Evolutionary conservation across 2,329 filamentous ascomycete genomes (phyloP), one percentile per base, ranked within the genome.

Genomic region (Phoma herbarum): DNA sequence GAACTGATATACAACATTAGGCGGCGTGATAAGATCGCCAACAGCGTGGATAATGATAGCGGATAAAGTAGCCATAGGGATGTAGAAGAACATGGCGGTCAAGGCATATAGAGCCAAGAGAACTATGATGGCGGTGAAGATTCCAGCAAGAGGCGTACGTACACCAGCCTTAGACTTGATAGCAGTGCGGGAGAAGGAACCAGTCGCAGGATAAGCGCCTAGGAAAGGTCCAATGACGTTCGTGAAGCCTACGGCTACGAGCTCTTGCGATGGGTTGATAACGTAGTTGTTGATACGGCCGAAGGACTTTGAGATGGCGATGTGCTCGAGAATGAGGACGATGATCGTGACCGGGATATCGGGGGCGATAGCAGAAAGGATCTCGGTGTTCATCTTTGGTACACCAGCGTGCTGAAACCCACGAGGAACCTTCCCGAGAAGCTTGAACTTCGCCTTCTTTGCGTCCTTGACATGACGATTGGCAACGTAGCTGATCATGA

Each of bases 151-250:
- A 2, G 94, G 94, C 0, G 93, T 97, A 20, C 93, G 88, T 3
- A 97, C 94, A 71, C 95, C 95, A 53, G 95, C 93, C 79, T 98
- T 98, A 6, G 94, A 96, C 79, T 97, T 96, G 80, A 99, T 97
- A 50, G 95, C 94, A 25, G 95, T 98, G 61, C 95, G 88, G 28
- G 92, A 96, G 83, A 99, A 99, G 4, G 94, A 98, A 2, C 95
- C 94, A 2, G 94, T 99, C 0, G 92, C 91, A 16, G 94, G 92
- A 72, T 96, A 99, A 2, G 85, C 94, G 56, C 94, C 95, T 3
- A 98, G 66, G 80, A 98, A 97, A 2, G 95, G 93, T 0, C 92
- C 93, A 9, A 98, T 83, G 43, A 98, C 82, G 74, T 98, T 98
- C 26, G 89, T 90, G 25, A 97, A 86, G 60, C 94, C 94, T 63